Base-by-base conservation (phyloP, 345 rosid genomes). In the Murraya paniculata region DNA sequence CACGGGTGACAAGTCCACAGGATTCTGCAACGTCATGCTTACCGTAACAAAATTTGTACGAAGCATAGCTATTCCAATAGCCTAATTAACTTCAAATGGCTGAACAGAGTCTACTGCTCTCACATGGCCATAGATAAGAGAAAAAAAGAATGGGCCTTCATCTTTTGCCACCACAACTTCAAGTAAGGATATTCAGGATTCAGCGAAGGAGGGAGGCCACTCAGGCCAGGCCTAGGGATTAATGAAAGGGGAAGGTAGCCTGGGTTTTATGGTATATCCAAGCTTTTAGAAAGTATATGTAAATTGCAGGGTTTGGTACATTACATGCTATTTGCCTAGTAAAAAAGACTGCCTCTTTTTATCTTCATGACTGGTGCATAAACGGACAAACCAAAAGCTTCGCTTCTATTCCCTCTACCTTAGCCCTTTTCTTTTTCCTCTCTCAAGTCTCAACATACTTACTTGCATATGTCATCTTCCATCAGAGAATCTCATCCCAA, bases 211-310 rank as follows among this genome's bases (percentile, higher is more conserved):
- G 39, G 24, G 58, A 25, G 73, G 75, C 45, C 53, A 57, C 68
- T 65, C 82, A 33, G 73, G 75, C 45, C 53, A 57, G 71, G 68
- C 82, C 75, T 79, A 48, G 91, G 89, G 89, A 81, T 84, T 75
- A 82, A 84, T 80, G 82, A 87, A 89, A 86, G 88, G 41, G 75
- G 81, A 18, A 64, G 80, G 82, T 64, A 45, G 50, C 50, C 50
- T 45, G 75, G 64, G 64, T 24, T 48, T 41, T 70, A 74, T 30
- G 82, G 74, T 75, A 79, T 41, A 83, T 87, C 82, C 85, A 79
- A 87, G 90, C 91, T 89, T 89, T 89, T 82, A 82, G 86, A 86
- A 86, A 88, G 93, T 84, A 84, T 36, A 73, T n/a, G 80, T 55
- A 67, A 82, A 88, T 65, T 68, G 85, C 86, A 78, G 86, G 73